Conservation (phyloP, 1,284 basidiomycete genomes). For the Pisolithus thermaeus region DNA sequence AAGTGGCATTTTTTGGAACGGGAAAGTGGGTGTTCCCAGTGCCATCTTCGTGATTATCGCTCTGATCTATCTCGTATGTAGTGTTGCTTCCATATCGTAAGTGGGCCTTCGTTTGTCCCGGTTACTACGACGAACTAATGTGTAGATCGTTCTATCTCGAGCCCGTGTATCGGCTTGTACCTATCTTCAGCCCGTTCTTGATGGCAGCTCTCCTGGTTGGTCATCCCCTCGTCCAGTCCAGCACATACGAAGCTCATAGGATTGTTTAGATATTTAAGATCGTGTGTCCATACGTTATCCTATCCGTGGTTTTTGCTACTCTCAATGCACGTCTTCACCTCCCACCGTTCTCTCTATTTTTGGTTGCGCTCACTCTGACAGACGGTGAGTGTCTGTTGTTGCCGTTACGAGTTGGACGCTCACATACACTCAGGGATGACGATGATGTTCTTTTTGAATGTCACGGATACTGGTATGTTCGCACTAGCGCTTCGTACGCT, state of each 20-base stretch:
- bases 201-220: constrained; percentile 72
- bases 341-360: constrained; percentile 72
- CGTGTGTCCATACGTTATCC: constrained; percentile 72
- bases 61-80: constrained; percentile 27
- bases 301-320: constrained; percentile 63
- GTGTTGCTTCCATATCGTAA: constrained; percentile 83
- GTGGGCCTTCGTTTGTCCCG: constrained; percentile 21
- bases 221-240: constrained; percentile 3
- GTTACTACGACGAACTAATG: constrained; percentile 5
- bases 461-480: constrained; percentile 65
- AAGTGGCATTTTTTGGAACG: constrained; percentile 85
- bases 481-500: not conserved
- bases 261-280: constrained; percentile 71
- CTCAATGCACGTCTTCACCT: constrained; percentile 62
- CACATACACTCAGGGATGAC: constrained; percentile 54
- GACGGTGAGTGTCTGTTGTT: constrained; percentile 44
- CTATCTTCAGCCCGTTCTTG: constrained; percentile 82
- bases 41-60: constrained; percentile 2
- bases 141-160: constrained; percentile 81
- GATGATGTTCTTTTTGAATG: constrained; percentile 78
- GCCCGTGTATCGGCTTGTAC: constrained; percentile 84
- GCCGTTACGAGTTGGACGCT: constrained; percentile 6
- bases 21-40: constrained; percentile 60
- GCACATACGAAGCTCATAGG: constrained; percentile 1
- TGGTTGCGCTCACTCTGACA: constrained; percentile 68